Evolutionary conservation across 805 yeast genomes (phyloP).

Genomic region (Wickerhamiella sergipiensis): DNA sequence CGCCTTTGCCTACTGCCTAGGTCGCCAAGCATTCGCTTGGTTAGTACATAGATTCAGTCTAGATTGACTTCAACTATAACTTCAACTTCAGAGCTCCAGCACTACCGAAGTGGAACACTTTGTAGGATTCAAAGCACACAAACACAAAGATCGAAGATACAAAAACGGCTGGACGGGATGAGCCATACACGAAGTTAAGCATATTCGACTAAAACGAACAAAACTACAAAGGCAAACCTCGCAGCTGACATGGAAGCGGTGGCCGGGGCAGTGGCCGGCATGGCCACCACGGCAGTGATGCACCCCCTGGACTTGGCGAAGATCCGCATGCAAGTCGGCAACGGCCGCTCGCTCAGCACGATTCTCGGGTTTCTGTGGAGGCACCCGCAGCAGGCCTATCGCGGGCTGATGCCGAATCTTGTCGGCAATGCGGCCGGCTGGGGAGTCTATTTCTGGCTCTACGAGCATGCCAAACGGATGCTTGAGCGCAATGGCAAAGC

Average conservation of each 20-base stretch:
- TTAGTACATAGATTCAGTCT: background rate
- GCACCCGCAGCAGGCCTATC: slow-evolving; percentile 31
- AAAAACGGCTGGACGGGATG: background rate
- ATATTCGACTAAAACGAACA: no score
- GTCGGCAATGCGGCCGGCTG: slow-evolving; percentile 79
- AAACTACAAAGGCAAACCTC: no score
- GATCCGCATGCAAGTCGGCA: slow-evolving; percentile 60
- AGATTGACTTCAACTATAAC: no score
- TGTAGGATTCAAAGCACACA: no score
- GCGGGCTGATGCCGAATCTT: slow-evolving; percentile 71
- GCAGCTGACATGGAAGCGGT: slow-evolving; percentile 1
- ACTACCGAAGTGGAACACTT: no score
- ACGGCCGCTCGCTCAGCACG: slow-evolving; percentile 6
- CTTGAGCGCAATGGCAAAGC: background rate
- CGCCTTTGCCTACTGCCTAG: slow-evolving; percentile 70
- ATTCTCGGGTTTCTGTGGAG: slow-evolving; percentile 5
- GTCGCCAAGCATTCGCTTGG: background rate
- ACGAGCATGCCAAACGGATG: slow-evolving; percentile 41
- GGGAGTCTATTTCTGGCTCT: slow-evolving; percentile 75
- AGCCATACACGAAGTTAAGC: background rate
- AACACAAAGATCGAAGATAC: no score
- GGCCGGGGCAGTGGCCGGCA: slow-evolving; percentile 34
- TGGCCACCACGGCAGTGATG: slow-evolving; percentile 59
- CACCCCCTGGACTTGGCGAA: slow-evolving; percentile 88
- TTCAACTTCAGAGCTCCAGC: no score